Evolutionary conservation across 805 yeast species (phyloP).

Genomic region (Wickerhamomyces subpelliculosus): DNA sequence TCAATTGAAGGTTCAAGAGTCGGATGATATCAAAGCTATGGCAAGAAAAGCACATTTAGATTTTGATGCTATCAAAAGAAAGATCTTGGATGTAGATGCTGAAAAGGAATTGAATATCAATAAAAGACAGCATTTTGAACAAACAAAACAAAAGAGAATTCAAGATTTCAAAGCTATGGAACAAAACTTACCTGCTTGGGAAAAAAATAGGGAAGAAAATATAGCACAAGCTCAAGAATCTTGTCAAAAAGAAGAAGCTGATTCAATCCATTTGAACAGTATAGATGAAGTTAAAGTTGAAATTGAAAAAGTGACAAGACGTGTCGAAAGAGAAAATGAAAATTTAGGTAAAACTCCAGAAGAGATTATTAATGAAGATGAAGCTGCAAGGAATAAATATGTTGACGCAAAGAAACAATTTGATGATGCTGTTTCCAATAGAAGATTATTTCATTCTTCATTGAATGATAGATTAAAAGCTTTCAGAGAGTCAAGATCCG

Average conservation of each 20-base stretch:
- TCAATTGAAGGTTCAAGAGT: too few species aligned
- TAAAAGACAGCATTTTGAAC: conserved; percentile 10
- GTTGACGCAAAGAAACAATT: conserved; percentile 36
- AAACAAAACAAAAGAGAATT: conserved; percentile 11
- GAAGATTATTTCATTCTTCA: conserved; percentile 28
- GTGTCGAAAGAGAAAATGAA: conserved; percentile 45
- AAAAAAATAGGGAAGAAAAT: conserved; percentile 7
- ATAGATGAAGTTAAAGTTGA: conserved; percentile 43
- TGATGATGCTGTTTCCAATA: conserved; percentile 26
- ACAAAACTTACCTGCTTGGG: conserved; percentile 14
- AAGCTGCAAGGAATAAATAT: conserved; percentile 34
- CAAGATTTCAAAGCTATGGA: conserved; percentile 15
- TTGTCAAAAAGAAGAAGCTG: conserved; percentile 43
- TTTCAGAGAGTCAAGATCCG: conserved; percentile 31
- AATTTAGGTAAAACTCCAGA: conserved; percentile 50
- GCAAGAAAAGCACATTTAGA: not conserved
- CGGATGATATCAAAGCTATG: conserved; percentile 9
- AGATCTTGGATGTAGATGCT: conserved; percentile 5
- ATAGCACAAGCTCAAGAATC: conserved; percentile 28
- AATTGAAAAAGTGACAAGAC: conserved; percentile 36
- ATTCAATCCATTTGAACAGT: conserved; percentile 31
- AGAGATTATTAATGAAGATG: conserved; percentile 42
- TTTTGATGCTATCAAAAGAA: conserved; percentile 11
- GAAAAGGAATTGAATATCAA: conserved; percentile 7
- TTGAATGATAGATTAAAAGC: conserved; percentile 36